Base-by-base conservation (phyloP, 805 yeast genomes). In the Wickerhamiella siamensis region DNA sequence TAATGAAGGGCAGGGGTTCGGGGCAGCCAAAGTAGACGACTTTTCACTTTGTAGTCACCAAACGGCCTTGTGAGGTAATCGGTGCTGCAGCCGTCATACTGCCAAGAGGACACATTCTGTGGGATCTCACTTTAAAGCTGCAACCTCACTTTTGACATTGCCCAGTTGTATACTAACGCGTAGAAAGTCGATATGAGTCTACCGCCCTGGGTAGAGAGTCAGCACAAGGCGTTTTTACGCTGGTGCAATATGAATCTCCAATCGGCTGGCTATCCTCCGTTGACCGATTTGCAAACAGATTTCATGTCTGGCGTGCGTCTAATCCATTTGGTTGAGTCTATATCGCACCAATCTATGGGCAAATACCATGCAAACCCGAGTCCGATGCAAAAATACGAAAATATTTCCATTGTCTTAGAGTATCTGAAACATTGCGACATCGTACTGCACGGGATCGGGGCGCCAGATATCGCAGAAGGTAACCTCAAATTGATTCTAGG, bases 401-500 rank as follows among this genome's bases (percentile, higher is more conserved):
- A 63, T 44, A 54, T 63, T 27, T 59, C 59, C 42, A 50, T 53
- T 8, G 66, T 67, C 1, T 48, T 63, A 26, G 63, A 57, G 9
- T 60, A 54, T 35, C 59, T 63, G 39, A 53, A 57, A 40, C 56
- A 55, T 16, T 40, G 63, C 17, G 63, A 63, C 3, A 55, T 63
- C n/a, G 56, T 52, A 40, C 47, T 63, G 26, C 51, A 59, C 44
- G 57, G 60, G 44, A 60, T 63, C 27, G 67, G 67, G 3, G 64
- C 96, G 14, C 95, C 86, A 59, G 95, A 86, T 60, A 83, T 87
- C 41, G 79, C 83, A 48, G 96, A 86, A 55, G 96, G 96, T 53
- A 87, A 82, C 53, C 93, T 84, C 57, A 95, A 87, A 62, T 72
- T 87, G 59, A 81, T 87, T 44, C 65, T 88, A 49, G 97, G 97